A percentile compares a stretch with the other conserved stretches of the same genome.
phyloP scores from a whole-genome alignment of 495 filamentous ascomycete genomes.

The Talaromyces liani region DNA sequence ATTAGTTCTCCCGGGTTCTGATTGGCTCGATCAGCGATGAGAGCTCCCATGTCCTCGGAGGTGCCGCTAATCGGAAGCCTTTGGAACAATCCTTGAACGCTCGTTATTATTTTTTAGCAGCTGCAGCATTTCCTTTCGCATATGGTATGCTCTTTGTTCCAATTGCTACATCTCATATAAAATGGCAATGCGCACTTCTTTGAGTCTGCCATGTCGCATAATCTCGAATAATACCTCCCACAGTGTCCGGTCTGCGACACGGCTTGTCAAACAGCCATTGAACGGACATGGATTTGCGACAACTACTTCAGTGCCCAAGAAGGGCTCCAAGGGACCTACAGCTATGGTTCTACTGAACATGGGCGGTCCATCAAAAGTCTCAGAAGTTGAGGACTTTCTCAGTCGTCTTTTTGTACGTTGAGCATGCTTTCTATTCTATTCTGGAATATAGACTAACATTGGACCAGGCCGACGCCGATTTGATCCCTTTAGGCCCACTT shows the following conservation, averaged over 20 bases:
- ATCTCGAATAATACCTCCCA: not conserved
- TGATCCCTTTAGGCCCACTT: slow-evolving; percentile 91
- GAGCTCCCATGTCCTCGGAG: not conserved
- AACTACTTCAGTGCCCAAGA: slow-evolving; percentile 61
- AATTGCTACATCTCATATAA: not conserved
- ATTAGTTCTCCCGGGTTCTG: not conserved
- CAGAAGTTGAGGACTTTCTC: slow-evolving; percentile 88
- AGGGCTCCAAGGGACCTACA: slow-evolving; percentile 61
- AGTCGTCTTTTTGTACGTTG: slow-evolving; percentile 78
- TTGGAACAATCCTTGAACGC: not conserved
- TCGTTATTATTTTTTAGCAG: not conserved
- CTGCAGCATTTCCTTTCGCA: not conserved
- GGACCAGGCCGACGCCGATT: slow-evolving; percentile 74
- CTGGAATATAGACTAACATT: not conserved
- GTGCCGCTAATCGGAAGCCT: not conserved
- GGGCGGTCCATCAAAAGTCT: slow-evolving; percentile 85
- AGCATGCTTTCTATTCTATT: not conserved
- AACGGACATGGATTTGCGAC: slow-evolving; percentile 49
- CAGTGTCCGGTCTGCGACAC: slow-evolving; percentile 7
- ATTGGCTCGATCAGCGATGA: slow-evolving; percentile 2
- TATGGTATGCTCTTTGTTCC: not conserved
- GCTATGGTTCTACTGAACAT: slow-evolving; percentile 99
- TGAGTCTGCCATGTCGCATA: slow-evolving; percentile 25
- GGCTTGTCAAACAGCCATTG: not conserved
- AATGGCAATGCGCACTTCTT: slow-evolving; percentile 34